These are phyloP conservation scores for Mycena pura DNA, from an alignment of 768 basidiomycete species.

Conservation along the genomic window DNA sequence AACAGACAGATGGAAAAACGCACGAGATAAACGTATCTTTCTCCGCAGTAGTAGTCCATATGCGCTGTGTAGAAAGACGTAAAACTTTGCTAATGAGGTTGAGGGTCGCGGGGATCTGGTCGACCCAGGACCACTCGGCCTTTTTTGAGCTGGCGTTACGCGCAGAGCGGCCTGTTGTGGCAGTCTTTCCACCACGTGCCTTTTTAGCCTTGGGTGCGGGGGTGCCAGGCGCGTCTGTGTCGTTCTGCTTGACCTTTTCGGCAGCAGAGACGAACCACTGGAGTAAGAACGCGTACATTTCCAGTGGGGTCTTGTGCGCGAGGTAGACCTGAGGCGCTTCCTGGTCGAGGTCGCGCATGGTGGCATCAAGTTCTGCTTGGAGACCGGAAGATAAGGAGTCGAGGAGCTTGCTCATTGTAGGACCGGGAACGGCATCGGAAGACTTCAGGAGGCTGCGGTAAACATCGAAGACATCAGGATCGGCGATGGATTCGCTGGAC, in stretches of 20 bases:
- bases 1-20: constrained; percentile 33
- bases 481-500: constrained; percentile 72
- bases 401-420: constrained; percentile 82
- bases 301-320: constrained; percentile 76
- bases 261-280: constrained; percentile 87
- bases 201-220: constrained; percentile 57
- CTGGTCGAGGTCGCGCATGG: constrained; percentile 69
- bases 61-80: constrained; percentile 67
- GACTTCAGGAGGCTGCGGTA: constrained; percentile 85
- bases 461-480: constrained; percentile 77
- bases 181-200: constrained; percentile 67
- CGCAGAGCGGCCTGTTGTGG: constrained; percentile 36
- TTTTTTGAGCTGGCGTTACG: constrained; percentile 51
- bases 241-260: constrained; percentile 73
- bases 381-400: constrained; percentile 87
- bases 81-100: constrained; percentile 76
- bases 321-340: constrained; percentile 68
- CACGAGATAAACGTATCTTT: constrained; percentile 86
- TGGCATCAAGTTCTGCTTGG: constrained; percentile 73
- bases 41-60: constrained; percentile 91
- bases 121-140: constrained; percentile 75
- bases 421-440: constrained; percentile 63
- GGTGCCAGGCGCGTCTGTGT: constrained; percentile 50
- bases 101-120: constrained; percentile 76
- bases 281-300: constrained; percentile 92